Conservation (phyloP, 345 rosid species). For the Zanthoxylum bungeanum region DNA sequence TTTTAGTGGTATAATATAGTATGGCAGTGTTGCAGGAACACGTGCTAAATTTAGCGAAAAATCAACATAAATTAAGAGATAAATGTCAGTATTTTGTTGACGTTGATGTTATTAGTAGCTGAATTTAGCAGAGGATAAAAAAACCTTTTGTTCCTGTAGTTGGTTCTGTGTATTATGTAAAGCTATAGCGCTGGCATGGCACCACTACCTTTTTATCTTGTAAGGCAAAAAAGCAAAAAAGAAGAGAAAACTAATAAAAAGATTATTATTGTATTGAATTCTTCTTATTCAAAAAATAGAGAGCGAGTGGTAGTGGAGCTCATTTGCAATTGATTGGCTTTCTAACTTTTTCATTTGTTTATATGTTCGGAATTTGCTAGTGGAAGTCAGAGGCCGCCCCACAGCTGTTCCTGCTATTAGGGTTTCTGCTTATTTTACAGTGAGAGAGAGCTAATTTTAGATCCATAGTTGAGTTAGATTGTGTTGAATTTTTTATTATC, state of each 20-base stretch:
- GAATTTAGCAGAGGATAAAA: constrained; percentile 37
- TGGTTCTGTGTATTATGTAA: constrained; percentile 15
- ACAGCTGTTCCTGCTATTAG: constrained; percentile 37
- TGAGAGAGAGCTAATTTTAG: no score
- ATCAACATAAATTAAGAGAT: constrained; percentile 3
- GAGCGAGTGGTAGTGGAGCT: constrained; percentile 33
- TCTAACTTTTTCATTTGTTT: constrained; percentile 25
- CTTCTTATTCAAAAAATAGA: constrained; percentile 20
- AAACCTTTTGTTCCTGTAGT: constrained; percentile 45
- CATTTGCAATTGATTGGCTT: constrained; percentile 23
- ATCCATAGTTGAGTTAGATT: no score
- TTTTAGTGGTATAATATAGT: no score
- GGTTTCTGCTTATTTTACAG: constrained; percentile 21
- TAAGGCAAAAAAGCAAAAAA: not conserved
- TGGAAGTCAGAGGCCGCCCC: constrained; percentile 46
- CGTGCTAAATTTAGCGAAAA: constrained; percentile 45
- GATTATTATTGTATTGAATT: constrained; percentile 22
- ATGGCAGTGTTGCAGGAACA: constrained; percentile 43
- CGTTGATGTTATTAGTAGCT: no score
- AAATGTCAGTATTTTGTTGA: no score
- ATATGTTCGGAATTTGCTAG: constrained; percentile 22
- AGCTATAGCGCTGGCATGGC: constrained; percentile 4
- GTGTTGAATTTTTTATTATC: no score
- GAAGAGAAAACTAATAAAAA: constrained; percentile 1
- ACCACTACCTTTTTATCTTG: constrained; percentile 4